Evolutionary conservation across 495 filamentous ascomycete species (phyloP), one percentile per base, ranked within the genome.

Genomic region (Aspergillus kassunensis): DNA sequence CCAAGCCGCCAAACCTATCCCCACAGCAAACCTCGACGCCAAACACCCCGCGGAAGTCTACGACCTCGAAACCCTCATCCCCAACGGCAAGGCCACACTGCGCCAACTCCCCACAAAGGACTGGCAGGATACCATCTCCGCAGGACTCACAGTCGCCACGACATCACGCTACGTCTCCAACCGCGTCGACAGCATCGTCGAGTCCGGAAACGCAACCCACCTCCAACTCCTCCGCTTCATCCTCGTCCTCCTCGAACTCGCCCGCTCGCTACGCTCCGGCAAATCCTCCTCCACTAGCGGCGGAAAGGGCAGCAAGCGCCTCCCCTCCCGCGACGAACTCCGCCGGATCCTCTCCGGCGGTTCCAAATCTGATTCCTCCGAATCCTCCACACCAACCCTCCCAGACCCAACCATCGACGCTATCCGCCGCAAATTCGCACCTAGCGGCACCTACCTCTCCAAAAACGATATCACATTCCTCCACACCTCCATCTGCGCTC

Each of bases 1-100:
- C 35, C 85, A 90, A 62, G 77, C 75, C 25, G 73, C 76, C 25
- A 93, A 95, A 59, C 90, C 93, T 12, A 76, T 91, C 27, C 93
- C 93, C 2, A 79, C 73, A 11, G 79, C 87, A 39, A 89, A 97
- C 63, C 74, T 84, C 39, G 75, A 80, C 2, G 91, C 89, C 19
- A 68, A 75, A 24, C 81, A 83, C 18, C 80, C 89, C n/a, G 78
- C 81, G 11, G 89, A 96, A 31, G 90, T 96, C 33, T 98, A 98
- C 66, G 67, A 86, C 2, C 66, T 88, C 37, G 78, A 85, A 20
- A 71, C 72, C 11, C 69, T 98, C 37, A 82, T 96, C 19, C 68
- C 70, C 7, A 70, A 72, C 40, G 70, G 73, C 33, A 50, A 69
- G 36, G 57, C 69, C 16, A 77, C 72, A 30, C 67, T 84, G 57